Evolutionary conservation across 768 basidiomycete genomes (phyloP).

Genomic region (Lactarius sanguifluus): DNA sequence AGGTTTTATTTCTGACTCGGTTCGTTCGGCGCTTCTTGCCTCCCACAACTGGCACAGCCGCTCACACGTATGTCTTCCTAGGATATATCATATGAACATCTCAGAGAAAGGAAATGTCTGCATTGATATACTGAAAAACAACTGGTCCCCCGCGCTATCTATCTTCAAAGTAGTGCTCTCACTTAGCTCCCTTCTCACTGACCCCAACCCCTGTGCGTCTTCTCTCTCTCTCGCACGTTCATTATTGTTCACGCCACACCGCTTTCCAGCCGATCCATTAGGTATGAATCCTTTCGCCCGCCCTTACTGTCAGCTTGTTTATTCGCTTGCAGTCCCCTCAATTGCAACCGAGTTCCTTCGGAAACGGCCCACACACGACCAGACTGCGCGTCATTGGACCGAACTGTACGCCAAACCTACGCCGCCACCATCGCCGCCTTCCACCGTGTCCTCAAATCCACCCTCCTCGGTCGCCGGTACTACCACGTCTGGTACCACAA

Average conservation of each 20-base stretch:
- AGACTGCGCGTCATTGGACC: constrained; percentile 44
- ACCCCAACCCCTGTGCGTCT: constrained; percentile 86
- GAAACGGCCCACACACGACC: constrained; percentile 41
- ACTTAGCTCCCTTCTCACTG: constrained; percentile 87
- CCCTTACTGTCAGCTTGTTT: background rate
- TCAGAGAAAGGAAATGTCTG: constrained; percentile 77
- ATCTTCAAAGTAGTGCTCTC: constrained; percentile 95
- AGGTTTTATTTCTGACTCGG: constrained; percentile 74
- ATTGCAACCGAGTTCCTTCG: constrained; percentile 37
- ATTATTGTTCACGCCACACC: constrained; percentile 1
- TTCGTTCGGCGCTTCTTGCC: constrained; percentile 39
- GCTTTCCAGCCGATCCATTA: constrained; percentile 28
- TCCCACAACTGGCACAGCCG: constrained; percentile 7
- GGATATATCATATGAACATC: constrained; percentile 92
- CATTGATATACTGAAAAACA: constrained; percentile 89
- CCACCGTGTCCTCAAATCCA: background rate
- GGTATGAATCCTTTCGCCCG: constrained; percentile 10
- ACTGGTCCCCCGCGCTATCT: constrained; percentile 93
- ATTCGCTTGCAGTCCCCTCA: constrained; percentile 32
- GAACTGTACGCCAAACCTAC: constrained; percentile 34
- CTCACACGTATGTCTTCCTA: constrained; percentile 33
- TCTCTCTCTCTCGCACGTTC: constrained; percentile 25
- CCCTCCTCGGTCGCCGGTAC: background rate
- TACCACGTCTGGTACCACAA: background rate
- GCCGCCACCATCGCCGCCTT: constrained; percentile 6